Percentiles rank a stretch among this genome's conserved stretches.
phyloP scores from a whole-genome alignment of 2,329 filamentous ascomycete genomes.

The Fusarium domesticum region DNA sequence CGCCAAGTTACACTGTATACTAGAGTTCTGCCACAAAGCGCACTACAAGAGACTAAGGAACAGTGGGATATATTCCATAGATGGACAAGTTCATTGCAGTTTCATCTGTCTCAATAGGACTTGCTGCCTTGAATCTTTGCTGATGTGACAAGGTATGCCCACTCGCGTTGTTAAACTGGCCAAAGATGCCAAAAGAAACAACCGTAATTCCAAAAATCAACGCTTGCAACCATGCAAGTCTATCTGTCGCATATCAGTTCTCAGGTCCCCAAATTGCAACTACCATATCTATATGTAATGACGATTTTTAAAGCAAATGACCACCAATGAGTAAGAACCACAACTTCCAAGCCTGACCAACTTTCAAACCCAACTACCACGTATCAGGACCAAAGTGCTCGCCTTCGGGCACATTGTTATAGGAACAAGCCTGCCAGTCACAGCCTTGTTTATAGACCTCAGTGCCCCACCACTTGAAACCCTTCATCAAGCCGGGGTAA shows the following conservation, averaged over 20 bases:
- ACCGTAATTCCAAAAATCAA: neutral
- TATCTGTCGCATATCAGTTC: neutral
- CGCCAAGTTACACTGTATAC: constrained; percentile 34
- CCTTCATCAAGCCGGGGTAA: constrained; percentile 71
- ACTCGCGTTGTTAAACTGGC: neutral
- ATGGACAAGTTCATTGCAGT: constrained; percentile 25
- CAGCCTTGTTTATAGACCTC: constrained; percentile 81
- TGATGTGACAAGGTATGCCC: neutral
- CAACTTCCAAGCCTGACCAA: no score
- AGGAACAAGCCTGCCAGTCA: constrained; percentile 79
- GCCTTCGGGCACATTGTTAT: constrained; percentile 60
- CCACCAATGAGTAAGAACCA: no score
- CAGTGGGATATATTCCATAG: constrained; percentile 27
- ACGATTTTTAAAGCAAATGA: neutral
- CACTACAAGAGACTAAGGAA: constrained; percentile 18
- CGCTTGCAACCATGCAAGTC: neutral
- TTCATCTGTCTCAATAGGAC: constrained; percentile 13
- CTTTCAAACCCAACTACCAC: constrained; percentile 45
- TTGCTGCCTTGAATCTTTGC: neutral
- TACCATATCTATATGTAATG: neutral
- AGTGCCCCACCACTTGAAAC: constrained; percentile 85
- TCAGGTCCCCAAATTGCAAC: neutral
- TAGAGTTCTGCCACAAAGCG: constrained; percentile 30
- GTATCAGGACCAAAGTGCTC: constrained; percentile 62
- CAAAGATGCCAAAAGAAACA: neutral